These are phyloP conservation scores for Pseudopithomyces maydicus DNA, from an alignment of 2,329 filamentous ascomycete species.

Conservation along the genomic window DNA sequence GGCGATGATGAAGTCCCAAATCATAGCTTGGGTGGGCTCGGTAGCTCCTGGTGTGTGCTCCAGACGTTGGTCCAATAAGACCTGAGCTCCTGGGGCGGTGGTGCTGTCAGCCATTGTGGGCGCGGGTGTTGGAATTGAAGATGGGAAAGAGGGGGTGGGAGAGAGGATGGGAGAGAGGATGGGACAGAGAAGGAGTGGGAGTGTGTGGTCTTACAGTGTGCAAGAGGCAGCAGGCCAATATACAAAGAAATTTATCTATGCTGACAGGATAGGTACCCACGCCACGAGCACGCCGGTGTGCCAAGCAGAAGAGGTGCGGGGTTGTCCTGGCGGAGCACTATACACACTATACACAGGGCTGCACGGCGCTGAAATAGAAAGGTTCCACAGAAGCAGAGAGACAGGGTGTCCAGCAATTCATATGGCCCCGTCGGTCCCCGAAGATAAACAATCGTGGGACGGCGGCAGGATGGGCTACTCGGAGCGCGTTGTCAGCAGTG, in stretches of 20 bases:
- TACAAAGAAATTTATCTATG: no score
- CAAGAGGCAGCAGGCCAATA: no score
- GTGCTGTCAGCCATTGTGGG: neutral
- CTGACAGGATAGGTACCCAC: neutral
- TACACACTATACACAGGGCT: neutral
- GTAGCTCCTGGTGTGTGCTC: neutral
- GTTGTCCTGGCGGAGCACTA: neutral
- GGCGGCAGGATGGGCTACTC: neutral
- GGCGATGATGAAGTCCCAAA: constrained; percentile 19
- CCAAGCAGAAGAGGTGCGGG: neutral
- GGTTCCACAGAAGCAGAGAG: neutral
- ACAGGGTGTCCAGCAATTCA: neutral
- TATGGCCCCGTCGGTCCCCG: neutral
- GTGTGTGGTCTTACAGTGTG: no score
- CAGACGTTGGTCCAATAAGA: neutral
- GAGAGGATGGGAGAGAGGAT: no score
- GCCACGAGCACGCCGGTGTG: neutral
- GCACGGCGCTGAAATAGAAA: neutral
- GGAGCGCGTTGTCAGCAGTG: neutral
- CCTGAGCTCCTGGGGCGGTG: neutral
- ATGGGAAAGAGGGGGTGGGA: no score
- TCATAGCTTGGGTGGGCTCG: constrained; percentile 1
- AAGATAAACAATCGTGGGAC: neutral
- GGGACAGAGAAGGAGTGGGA: no score
- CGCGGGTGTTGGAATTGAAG: neutral